A percentile compares a stretch with the other conserved stretches of the same genome.
Evolutionary conservation across 352 stramenopile genomes (phyloP).

Genomic region (Phytophthora cajani): DNA sequence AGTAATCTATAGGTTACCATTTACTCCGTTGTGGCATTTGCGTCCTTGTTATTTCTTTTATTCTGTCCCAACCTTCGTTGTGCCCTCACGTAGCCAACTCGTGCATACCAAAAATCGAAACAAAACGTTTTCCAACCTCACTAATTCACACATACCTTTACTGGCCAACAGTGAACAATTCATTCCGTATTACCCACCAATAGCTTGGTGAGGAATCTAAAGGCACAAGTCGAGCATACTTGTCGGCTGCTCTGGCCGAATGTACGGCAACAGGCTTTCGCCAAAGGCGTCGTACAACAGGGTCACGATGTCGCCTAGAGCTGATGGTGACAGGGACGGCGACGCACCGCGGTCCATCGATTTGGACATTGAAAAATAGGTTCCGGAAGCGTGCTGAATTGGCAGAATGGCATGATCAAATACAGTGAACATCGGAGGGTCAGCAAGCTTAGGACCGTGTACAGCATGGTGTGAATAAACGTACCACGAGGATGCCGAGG

Average conservation of each 20-base stretch:
- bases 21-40: not conserved
- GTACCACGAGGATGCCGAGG: conserved; percentile 86
- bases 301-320: conserved; percentile 58
- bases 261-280: conserved; percentile 80
- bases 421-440: not conserved
- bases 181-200: conserved; percentile 12
- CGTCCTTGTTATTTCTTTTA: not conserved
- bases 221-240: conserved; percentile 61
- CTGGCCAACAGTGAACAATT: conserved; percentile 17
- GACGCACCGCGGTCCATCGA: conserved; percentile 30
- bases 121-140: not conserved
- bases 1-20: too few relatives aligned
- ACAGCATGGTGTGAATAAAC: conserved; percentile 4
- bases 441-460: not conserved
- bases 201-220: conserved; percentile 20
- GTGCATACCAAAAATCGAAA: not conserved
- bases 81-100: not conserved
- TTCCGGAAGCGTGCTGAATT: conserved; percentile 73
- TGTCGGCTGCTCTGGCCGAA: conserved; percentile 51
- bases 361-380: conserved; percentile 81
- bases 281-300: conserved; percentile 84
- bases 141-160: not conserved
- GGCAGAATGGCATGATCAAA: conserved; percentile 9
- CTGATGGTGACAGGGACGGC: conserved; percentile 38
- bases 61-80: too few relatives aligned